Percentiles rank a stretch among this genome's conserved stretches.
These are phyloP conservation scores for Fusarium duplospermum DNA, from an alignment of 2,329 filamentous ascomycete species.

Conservation along the genomic window DNA sequence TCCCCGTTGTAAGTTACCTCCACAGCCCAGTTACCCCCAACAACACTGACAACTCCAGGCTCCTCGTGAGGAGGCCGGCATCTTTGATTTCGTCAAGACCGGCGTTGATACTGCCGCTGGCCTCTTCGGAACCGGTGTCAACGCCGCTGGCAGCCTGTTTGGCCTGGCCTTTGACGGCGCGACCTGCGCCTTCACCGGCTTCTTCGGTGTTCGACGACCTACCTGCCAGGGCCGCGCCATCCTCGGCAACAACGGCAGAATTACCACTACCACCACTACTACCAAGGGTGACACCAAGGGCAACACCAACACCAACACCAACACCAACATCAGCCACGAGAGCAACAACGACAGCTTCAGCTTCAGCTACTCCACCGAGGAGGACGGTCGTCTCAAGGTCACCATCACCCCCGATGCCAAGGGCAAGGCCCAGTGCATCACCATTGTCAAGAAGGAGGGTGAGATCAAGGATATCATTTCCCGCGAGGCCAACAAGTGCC, in stretches of 20 bases:
- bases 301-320: background rate
- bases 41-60: background rate
- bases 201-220: background rate
- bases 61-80: background rate
- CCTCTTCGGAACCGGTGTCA: background rate
- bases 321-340: background rate
- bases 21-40: background rate
- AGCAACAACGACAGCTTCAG: constrained; percentile 1
- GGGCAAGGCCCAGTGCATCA: background rate
- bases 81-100: background rate
- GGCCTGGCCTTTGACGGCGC: background rate
- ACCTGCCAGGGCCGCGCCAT: background rate
- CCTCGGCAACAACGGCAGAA: background rate
- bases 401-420: constrained; percentile 10
- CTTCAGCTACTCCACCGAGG: constrained; percentile 1
- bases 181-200: background rate
- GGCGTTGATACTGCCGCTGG: background rate
- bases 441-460: background rate
- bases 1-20: constrained; percentile 1
- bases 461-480: background rate
- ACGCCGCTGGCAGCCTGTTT: background rate
- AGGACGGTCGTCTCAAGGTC: background rate
- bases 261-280: background rate
- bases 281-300: background rate
- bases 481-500: constrained; percentile 3